Base-by-base conservation (phyloP, 352 stramenopile genomes). In the Albugo candida region DNA sequence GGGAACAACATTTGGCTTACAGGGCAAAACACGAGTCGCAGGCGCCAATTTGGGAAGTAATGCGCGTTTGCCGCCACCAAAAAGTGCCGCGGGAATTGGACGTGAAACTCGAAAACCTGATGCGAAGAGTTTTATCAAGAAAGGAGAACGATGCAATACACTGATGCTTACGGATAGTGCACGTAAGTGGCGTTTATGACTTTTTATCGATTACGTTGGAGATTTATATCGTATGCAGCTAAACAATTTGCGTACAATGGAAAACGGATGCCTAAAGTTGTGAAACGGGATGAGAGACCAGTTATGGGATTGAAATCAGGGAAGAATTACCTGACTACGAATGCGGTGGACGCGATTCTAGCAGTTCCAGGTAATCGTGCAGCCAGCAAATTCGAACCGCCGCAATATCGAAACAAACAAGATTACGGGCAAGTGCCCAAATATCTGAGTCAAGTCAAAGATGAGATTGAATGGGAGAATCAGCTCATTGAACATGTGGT, bases 271-370 rank as follows among this genome's bases (percentile, higher is more conserved):
- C 60, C 81, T 3, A 20, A 64, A 0, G 64, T 96, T 13, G 86
- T 94, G 24, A 79, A 67, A 38, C 63, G 65, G 12, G 65, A 91
- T 35, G 87, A 97, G 27, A 91, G 84, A 48, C 85, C 89, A 1
- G 83, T 95, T 41, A 84, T 94, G 67, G 89, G 86, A 0, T 61
- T 96, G 40, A 92, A 87, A 41, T 92, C 82, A 0, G 70, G 69
- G 45, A 96, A 95, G 61, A 95, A 97, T 50, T 97, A 87, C 49
- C 63, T 97, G 31, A 92, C 80, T 14, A 74, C 82, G 3, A 97
- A 97, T 68, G 87, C 89, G 10, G 77, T 96, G 2, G 84, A 96
- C 59, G 74, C 67, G 1, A 97, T 97, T 48, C 63, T 95, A 11
- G 55, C 81, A 35, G 64, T 85, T 40, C 73, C 77, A 0, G 70